phyloP scores from a whole-genome alignment of 2,329 filamentous ascomycete species.

The Trichophyton schoenleinii region DNA sequence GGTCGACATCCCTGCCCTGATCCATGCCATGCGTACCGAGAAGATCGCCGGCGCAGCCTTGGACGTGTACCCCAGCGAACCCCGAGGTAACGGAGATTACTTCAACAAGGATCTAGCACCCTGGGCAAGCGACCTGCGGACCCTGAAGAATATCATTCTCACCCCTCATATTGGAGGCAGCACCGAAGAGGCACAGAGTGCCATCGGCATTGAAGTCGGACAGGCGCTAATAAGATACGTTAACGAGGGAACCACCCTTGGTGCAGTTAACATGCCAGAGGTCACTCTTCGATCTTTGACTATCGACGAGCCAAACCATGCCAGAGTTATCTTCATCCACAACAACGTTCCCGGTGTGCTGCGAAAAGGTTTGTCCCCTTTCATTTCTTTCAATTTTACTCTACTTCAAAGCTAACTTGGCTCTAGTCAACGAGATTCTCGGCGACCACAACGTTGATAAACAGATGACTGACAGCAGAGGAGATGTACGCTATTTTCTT shows the following conservation, averaged over 20 bases:
- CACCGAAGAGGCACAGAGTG: constrained; percentile 92
- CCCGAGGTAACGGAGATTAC: constrained; percentile 85
- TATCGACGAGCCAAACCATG: constrained; percentile 76
- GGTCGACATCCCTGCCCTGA: constrained; percentile 83
- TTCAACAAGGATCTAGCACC: constrained; percentile 73
- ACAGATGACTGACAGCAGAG: constrained; percentile 91
- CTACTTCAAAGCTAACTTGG: constrained; percentile 6
- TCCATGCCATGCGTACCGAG: constrained; percentile 72
- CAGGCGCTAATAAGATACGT: constrained; percentile 86
- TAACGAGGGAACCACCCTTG: constrained; percentile 83
- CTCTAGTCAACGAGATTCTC: constrained; percentile 77
- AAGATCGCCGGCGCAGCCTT: constrained; percentile 90
- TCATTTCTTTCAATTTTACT: background rate
- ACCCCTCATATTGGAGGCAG: constrained; percentile 96
- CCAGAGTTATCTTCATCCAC: constrained; percentile 92
- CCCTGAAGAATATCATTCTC: constrained; percentile 81
- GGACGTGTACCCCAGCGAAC: constrained; percentile 91
- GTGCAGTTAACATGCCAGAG: constrained; percentile 95
- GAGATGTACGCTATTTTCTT: constrained; percentile 50
- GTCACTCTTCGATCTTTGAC: constrained; percentile 81
- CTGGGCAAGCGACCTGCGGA: constrained; percentile 75
- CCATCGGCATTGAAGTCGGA: constrained; percentile 86
- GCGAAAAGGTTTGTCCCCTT: constrained; percentile 49
- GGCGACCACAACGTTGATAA: constrained; percentile 97
- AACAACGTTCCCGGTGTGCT: constrained; percentile 92